A percentile compares a stretch with the other conserved stretches of the same genome.
Evolutionary conservation across 2,329 filamentous ascomycete genomes (phyloP).

Genomic region (Niveomyces coronatus): DNA sequence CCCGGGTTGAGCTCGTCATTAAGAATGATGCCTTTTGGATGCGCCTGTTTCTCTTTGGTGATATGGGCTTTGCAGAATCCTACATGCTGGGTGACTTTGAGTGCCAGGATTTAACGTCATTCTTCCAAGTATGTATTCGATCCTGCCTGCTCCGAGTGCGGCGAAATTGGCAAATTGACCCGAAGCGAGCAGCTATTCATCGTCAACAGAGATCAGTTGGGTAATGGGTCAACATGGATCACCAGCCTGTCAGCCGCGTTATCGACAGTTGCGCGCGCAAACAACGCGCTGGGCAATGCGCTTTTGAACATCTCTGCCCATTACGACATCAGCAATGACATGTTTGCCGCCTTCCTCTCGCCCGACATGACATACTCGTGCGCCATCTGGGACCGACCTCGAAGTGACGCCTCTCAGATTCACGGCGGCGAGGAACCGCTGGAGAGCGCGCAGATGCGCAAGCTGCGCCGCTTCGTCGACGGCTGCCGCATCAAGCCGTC

Average conservation of each 20-base stretch:
- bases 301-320: constrained; percentile 60
- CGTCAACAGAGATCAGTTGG: constrained; percentile 51
- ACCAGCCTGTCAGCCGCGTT: constrained; percentile 49
- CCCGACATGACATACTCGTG: constrained; percentile 72
- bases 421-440: constrained; percentile 43
- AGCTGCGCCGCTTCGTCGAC: constrained; percentile 55
- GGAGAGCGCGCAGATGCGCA: constrained; percentile 56
- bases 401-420: constrained; percentile 18
- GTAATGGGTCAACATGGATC: constrained; percentile 52
- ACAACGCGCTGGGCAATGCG: constrained; percentile 47
- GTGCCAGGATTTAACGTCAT: constrained; percentile 54
- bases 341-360: constrained; percentile 64
- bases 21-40: constrained; percentile 62
- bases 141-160: not conserved
- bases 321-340: constrained; percentile 67
- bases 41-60: constrained; percentile 55
- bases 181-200: constrained; percentile 50
- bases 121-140: constrained; percentile 48
- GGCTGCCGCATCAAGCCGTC: constrained; percentile 51
- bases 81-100: constrained; percentile 65
- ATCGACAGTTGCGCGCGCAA: constrained; percentile 45
- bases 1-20: constrained; percentile 45
- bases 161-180: not conserved
- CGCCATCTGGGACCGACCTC: constrained; percentile 49
- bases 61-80: constrained; percentile 66